Conservation (phyloP, 2,329 filamentous ascomycete genomes). For the Diaporthe eres region DNA sequence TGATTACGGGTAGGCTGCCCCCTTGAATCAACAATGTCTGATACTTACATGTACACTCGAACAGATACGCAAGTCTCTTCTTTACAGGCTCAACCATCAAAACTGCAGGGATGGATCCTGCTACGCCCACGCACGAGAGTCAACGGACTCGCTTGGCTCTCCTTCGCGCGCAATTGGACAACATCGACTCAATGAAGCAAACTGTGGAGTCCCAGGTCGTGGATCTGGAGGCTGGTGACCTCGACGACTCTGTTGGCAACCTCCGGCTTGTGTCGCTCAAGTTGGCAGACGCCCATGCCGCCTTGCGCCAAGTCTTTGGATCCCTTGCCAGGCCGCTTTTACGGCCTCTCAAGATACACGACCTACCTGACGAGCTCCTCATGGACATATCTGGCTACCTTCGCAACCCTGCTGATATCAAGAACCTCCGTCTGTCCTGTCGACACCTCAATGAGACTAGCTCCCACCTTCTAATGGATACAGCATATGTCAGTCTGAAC, state of each 20-base stretch:
- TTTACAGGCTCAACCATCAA: not conserved
- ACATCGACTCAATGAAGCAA: not conserved
- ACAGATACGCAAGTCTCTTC: not conserved
- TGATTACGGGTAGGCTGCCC: not conserved
- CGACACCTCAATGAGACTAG: constrained; percentile 9
- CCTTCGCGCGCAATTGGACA: not conserved
- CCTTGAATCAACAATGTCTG: not conserved
- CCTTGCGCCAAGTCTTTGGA: not conserved
- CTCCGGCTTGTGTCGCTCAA: not conserved
- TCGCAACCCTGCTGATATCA: not conserved
- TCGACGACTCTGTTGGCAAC: not conserved
- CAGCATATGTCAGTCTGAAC: not conserved
- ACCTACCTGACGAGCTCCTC: constrained; percentile 19
- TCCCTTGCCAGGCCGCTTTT: not conserved
- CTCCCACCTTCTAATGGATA: constrained; percentile 15
- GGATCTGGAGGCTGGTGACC: not conserved
- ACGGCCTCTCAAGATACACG: not conserved
- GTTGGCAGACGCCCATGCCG: not conserved
- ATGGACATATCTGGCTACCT: not conserved
- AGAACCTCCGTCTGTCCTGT: not conserved
- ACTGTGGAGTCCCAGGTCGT: not conserved
- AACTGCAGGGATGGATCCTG: not conserved
- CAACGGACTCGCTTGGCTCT: not conserved
- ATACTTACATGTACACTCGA: not conserved
- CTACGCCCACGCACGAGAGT: not conserved